Evolutionary conservation across 768 basidiomycete genomes (phyloP).

Genomic region (Filobasidium wieringae): DNA sequence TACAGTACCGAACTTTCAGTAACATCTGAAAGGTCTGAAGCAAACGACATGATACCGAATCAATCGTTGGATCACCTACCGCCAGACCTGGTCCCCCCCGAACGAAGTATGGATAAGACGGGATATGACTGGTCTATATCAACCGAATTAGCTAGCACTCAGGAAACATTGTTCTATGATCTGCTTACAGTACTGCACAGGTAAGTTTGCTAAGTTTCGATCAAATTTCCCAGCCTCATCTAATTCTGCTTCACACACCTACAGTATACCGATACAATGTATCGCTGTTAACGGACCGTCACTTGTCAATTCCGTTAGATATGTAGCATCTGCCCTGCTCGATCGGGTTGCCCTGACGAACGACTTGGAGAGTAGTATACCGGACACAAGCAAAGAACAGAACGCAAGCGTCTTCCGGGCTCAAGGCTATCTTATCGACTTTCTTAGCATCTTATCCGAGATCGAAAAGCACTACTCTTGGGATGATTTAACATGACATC

Average conservation of each 20-base stretch:
- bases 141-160: constrained; percentile 54
- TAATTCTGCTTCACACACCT: not conserved
- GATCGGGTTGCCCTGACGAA: constrained; percentile 60
- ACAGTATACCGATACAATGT: constrained; percentile 79
- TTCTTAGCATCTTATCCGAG: constrained; percentile 77
- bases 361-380: not conserved
- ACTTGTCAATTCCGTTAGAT: constrained; percentile 75
- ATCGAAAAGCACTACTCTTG: constrained; percentile 75
- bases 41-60: no score
- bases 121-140: no score
- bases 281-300: constrained; percentile 44
- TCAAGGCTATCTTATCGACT: constrained; percentile 83
- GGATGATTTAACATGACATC: no score
- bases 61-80: no score
- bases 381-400: constrained; percentile 26
- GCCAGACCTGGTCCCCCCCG: no score
- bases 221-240: not conserved
- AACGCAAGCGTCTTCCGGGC: constrained; percentile 68
- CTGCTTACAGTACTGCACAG: constrained; percentile 74
- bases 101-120: no score
- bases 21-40: not conserved
- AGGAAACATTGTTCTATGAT: constrained; percentile 43
- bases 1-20: not conserved
- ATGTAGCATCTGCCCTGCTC: constrained; percentile 77
- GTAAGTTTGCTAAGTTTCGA: constrained; percentile 36